These are phyloP conservation scores for Dipteronia dyeriana DNA, from an alignment of 345 rosid species.

Conservation along the genomic window DNA sequence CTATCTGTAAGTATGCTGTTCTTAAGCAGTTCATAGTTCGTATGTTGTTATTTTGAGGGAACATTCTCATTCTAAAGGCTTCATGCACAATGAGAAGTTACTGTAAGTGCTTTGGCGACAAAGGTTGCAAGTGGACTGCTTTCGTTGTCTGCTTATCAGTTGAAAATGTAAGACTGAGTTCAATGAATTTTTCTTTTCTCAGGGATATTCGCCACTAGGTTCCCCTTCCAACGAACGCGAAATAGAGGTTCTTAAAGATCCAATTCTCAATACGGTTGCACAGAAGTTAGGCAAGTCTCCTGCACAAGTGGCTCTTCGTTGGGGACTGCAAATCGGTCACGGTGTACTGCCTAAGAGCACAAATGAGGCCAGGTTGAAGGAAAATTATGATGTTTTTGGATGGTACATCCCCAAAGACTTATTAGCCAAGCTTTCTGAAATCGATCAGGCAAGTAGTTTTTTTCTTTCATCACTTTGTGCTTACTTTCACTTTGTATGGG, in stretches of 20 bases:
- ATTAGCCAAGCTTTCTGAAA: constrained; percentile 35
- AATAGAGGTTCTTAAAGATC: constrained; percentile 35
- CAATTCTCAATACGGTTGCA: constrained; percentile 34
- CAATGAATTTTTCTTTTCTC: background rate
- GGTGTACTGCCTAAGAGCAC: constrained; percentile 49
- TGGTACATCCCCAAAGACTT: constrained; percentile 34
- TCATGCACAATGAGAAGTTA: background rate
- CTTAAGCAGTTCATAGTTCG: background rate
- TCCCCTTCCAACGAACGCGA: constrained; percentile 18
- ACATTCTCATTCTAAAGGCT: background rate
- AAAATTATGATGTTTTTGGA: constrained; percentile 33
- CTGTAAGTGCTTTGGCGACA: background rate
- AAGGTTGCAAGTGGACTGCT: background rate
- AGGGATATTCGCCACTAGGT: constrained; percentile 54
- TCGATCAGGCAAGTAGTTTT: constrained; percentile 46
- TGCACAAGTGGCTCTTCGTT: constrained; percentile 50
- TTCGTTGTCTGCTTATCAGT: background rate
- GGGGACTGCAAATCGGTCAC: constrained; percentile 58
- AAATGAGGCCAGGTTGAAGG: constrained; percentile 43
- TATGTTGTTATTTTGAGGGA: background rate
- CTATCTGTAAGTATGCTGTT: constrained; percentile 44
- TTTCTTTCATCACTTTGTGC: background rate
- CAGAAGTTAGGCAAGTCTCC: constrained; percentile 41
- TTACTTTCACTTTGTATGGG: no score
- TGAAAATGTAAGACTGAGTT: background rate